phyloP scores from a whole-genome alignment of 208 protist genomes.

The Trypanosoma congolense region DNA sequence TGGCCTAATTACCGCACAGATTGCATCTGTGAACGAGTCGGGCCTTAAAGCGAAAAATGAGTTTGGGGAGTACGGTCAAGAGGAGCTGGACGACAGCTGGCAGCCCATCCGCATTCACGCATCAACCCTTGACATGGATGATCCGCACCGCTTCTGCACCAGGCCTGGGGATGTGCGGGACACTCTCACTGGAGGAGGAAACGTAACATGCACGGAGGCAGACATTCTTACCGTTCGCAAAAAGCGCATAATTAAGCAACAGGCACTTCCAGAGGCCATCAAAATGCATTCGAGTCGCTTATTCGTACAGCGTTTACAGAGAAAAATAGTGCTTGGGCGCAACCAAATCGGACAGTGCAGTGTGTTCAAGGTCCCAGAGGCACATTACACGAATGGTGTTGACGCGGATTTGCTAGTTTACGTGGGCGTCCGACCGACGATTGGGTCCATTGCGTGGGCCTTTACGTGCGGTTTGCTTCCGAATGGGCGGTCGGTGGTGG shows the following conservation, averaged over 20 bases:
- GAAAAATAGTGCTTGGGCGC: not conserved
- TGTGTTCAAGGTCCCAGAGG: slow-evolving; percentile 33
- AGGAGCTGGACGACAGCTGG: slow-evolving; percentile 8
- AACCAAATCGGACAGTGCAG: slow-evolving; percentile 11
- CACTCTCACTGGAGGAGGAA: not conserved
- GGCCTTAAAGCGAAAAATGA: not conserved
- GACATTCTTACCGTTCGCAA: slow-evolving; percentile 37
- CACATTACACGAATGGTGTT: slow-evolving; percentile 32
- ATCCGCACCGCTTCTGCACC: slow-evolving; percentile 32
- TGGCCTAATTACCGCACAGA: not conserved
- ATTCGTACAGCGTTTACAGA: slow-evolving; percentile 21
- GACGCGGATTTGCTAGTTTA: slow-evolving; percentile 55
- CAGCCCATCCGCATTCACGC: slow-evolving; percentile 33
- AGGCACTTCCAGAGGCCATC: slow-evolving; percentile 29
- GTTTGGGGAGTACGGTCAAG: not conserved
- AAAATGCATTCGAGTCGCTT: slow-evolving; percentile 38
- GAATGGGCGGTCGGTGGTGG: not conserved
- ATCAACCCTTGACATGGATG: slow-evolving; percentile 26
- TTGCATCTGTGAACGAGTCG: not conserved
- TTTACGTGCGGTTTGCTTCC: not conserved
- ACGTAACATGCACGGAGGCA: slow-evolving; percentile 10
- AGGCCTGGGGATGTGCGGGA: slow-evolving; percentile 19
- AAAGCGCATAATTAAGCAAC: slow-evolving; percentile 15
- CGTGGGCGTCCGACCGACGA: slow-evolving; percentile 28
- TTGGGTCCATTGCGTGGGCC: not conserved